Evolutionary conservation across 2,329 filamentous ascomycete species (phyloP), one percentile per base, ranked within the genome.

Genomic region (Delphinella strobiligena): DNA sequence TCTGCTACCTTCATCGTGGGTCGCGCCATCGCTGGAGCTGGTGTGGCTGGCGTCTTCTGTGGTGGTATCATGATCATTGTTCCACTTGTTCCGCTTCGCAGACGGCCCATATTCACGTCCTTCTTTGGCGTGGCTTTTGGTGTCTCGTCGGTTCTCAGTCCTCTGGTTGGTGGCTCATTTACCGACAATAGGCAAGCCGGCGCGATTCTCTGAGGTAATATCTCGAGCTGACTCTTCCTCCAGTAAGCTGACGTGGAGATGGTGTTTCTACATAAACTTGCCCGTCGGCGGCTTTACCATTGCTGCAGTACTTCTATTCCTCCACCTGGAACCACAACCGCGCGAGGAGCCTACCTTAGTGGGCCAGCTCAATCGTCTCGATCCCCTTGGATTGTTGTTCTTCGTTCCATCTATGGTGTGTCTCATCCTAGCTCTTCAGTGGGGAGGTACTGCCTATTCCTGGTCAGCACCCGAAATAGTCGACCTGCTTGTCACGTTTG

Each of bases 221-320:
- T n/a, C n/a, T n/a, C n/a, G n/a, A n/a, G n/a, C n/a, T n/a, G n/a
- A n/a, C n/a, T n/a, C n/a, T n/a, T n/a, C n/a, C n/a, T n/a, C n/a
- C n/a, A n/a, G n/a, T 1, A n/a, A 5, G 8, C 2, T 36, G n/a
- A 4, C 37, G 16, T 49, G 47, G 49, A 39, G 47, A 24, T 51
- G 47, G 46, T 69, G 61, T 47, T 68, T 68, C 54, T 69, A 65
- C 43, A 70, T 73, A 51, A 73, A 75, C 45, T 54, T 74, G 2
- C 70, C 70, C 0, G 62, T 74, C 31, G 67, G 66, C n/a, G 62
- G 57, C 4, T 59, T 24, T 62, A 59, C 45, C 59, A 60, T n/a
- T n/a, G n/a, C n/a, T n/a, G n/a, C n/a, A n/a, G n/a, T n/a, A n/a
- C n/a, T n/a, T n/a, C n/a, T n/a, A n/a, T n/a, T n/a, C n/a, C n/a